Evolutionary conservation across 768 basidiomycete genomes (phyloP), one percentile per base, ranked within the genome.

Genomic region (Auriscalpium orientale): DNA sequence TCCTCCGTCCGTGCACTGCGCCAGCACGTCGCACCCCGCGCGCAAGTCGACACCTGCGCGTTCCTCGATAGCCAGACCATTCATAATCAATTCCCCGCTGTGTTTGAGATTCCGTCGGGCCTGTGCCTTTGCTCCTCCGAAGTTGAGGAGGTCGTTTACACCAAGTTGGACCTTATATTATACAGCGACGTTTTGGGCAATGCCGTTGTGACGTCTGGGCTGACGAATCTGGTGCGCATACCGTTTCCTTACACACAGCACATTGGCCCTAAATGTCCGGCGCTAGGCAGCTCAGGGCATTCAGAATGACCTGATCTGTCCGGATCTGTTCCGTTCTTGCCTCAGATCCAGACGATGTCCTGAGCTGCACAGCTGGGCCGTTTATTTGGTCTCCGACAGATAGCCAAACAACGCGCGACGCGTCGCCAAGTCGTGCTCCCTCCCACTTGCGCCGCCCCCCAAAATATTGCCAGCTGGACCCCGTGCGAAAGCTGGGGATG

Each of bases 61-160:
- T 15, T 12, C 40, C 15, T 56, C 47, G 51, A 60, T 33, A 47
- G 57, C n/a, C 57, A 58, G 28, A 8, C 45, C 15, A 21, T 16
- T 35, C 34, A 28, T 5, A 28, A 2, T 28, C 28, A 5, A 28
- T 28, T 28, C 28, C 28, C 28, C 28, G 7, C 35, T 10, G 43
- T 63, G 38, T 15, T 44, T 37, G 54, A 53, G 22, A 33, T 70
- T 46, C 28, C 28, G 28, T 28, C 4, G 28, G 56, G 70, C 44
- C 63, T 74, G 18, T 76, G 75, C 60, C 60, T 77, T 9, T 77
- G 76, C 59, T 62, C 75, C 22, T 72, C 75, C 8, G 50, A 61
- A 0, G 43, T 67, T 2, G 49, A 63, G 6, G 18, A 58, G 53
- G 37, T 33, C 9, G 46, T 66, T 37, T 35, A 52, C 22, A 8